Percentiles rank a stretch among this genome's conserved stretches.
phyloP scores from a whole-genome alignment of 1,284 basidiomycete species.

The Violaceomyces palustris region DNA sequence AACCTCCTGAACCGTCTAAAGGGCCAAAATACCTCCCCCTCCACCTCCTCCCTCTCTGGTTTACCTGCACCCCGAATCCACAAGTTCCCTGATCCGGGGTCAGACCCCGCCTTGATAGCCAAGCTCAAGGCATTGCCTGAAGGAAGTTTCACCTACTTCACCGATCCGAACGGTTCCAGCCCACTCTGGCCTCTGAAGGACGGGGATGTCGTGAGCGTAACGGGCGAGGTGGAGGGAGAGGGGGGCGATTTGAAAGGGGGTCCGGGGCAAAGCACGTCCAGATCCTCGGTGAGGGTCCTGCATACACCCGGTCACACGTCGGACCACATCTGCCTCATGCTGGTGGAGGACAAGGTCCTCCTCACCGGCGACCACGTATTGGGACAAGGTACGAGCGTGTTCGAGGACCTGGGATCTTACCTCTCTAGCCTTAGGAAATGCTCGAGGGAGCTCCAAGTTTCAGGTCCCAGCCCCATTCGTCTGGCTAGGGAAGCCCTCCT shows the following conservation, averaged over 20 bases:
- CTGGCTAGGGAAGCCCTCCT: too few relatives aligned
- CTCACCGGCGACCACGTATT: constrained; percentile 86
- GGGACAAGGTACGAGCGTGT: constrained; percentile 83
- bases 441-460: constrained; percentile 54
- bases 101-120: constrained; percentile 70
- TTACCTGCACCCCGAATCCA: constrained; percentile 54
- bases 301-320: constrained; percentile 86
- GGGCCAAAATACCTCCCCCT: constrained; percentile 2
- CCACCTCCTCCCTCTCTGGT: constrained; percentile 11
- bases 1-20: constrained; percentile 59
- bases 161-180: constrained; percentile 2
- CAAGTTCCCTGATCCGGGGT: constrained; percentile 53
- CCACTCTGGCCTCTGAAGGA: constrained; percentile 19
- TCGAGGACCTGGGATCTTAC: constrained; percentile 76
- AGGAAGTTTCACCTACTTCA: constrained; percentile 69
- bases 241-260: constrained; percentile 1
- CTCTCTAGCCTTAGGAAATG: constrained; percentile 66
- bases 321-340: constrained; percentile 68
- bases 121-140: constrained; percentile 72
- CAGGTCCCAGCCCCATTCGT: constrained; percentile 1
- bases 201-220: constrained; percentile 15
- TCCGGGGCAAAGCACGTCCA: constrained; percentile 52
- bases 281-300: constrained; percentile 59
- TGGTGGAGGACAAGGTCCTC: constrained; percentile 59
- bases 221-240: neutral